Evolutionary conservation across 2,329 filamentous ascomycete species (phyloP), one percentile per base, ranked within the genome.

Genomic region (Fusarium sp.): DNA sequence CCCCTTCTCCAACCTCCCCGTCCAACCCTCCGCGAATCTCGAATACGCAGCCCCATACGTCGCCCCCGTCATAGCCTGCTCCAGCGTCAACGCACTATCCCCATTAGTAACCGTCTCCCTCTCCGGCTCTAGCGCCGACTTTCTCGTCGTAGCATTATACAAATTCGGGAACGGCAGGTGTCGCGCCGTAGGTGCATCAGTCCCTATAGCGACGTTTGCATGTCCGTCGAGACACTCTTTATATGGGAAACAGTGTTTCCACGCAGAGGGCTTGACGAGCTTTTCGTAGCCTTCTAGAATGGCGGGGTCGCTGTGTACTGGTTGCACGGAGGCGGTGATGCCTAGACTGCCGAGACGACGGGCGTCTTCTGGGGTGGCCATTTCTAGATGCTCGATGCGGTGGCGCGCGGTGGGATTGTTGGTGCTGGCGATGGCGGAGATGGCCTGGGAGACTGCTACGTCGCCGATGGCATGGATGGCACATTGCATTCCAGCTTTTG

Each of bases 381-480:
- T 84, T 78, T 92, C 90, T 8, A 92, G 82, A 76, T 92, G 90
- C 80, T 92, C 90, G 72, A 92, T 89, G 22, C 90, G 85, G 57
- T 91, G 90, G 6, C 90, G 85, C 13, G 86, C 84, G 1, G 82
- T 84, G 0, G 85, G 83, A 68, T 81, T 82, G 0, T 81, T 83
- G 56, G 81, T 83, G 66, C 75, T 80, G 26, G 81, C 87, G 22
- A 92, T 83, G 0, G 85, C 85, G 72, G 92, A 87, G 66, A 92
- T 85, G 13, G 89, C 89, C 70, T 87, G 87, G 44, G 81, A 83
- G 34, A 91, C 84, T 2, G 90, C 89, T 24, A 83, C 82, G 75
- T 92, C 90, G 45, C 90, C 90, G 65, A 92, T 92, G 47, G 90
- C 90, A 74, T 92, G 90, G 15, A 92, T 83, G 0, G 90, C 90